A percentile compares a stretch with the other conserved stretches of the same genome.
phyloP scores from a whole-genome alignment of 2,329 filamentous ascomycete species.

The Dendrostoma leiphaemia region DNA sequence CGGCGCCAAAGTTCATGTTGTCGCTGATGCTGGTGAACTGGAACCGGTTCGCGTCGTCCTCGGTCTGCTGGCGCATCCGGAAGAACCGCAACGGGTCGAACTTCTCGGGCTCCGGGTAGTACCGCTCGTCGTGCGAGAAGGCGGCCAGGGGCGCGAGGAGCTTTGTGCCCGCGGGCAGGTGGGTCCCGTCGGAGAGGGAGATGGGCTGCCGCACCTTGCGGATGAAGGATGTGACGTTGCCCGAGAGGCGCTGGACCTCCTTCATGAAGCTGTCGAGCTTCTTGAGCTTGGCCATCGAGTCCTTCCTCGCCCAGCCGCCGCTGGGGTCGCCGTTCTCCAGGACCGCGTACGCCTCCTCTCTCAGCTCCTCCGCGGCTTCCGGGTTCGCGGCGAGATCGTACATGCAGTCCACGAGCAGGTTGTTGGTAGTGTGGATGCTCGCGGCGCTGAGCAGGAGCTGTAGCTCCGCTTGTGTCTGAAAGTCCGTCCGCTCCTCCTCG shows the following conservation, averaged over 20 bases:
- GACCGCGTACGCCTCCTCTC: constrained; percentile 45
- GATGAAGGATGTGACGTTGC: constrained; percentile 44
- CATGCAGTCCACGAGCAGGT: constrained; percentile 45
- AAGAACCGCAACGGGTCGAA: constrained; percentile 52
- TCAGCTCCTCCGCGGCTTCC: constrained; percentile 45
- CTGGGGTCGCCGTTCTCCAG: constrained; percentile 32
- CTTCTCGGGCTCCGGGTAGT: constrained; percentile 38
- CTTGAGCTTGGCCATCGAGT: constrained; percentile 41
- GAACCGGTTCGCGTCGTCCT: constrained; percentile 35
- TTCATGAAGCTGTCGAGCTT: constrained; percentile 50
- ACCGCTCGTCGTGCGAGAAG: constrained; percentile 39
- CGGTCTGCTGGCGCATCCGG: constrained; percentile 37
- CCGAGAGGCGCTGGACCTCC: constrained; percentile 38
- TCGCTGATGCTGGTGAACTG: constrained; percentile 43
- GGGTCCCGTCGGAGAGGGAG: constrained; percentile 42
- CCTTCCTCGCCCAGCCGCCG: constrained; percentile 39
- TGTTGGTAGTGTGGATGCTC: constrained; percentile 45
- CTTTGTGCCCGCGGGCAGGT: constrained; percentile 40
- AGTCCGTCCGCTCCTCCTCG: constrained; percentile 35
- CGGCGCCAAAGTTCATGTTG: constrained; percentile 46
- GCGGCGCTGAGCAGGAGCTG: constrained; percentile 44
- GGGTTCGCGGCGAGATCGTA: constrained; percentile 48
- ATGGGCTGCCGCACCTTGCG: constrained; percentile 46
- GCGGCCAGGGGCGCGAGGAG: constrained; percentile 40
- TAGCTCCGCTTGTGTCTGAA: constrained; percentile 38